These are phyloP conservation scores for Vitis amurensis DNA, from an alignment of 164 flowering plant genomes.

Conservation along the genomic window DNA sequence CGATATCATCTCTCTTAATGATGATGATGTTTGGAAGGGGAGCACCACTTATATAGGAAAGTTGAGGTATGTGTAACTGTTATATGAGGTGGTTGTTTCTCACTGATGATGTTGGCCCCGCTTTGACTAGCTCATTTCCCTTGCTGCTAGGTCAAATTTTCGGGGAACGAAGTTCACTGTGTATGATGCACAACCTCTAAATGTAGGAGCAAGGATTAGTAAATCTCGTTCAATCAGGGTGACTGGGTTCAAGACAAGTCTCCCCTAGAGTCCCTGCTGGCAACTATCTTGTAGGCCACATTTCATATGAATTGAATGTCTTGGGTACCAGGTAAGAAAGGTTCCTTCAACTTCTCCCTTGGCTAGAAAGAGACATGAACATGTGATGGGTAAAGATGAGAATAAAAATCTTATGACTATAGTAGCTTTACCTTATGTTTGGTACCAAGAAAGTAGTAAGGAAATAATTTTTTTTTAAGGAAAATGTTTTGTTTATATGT, in stretches of 20 bases:
- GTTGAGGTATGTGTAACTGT: constrained; percentile 33
- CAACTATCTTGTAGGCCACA: constrained; percentile 65
- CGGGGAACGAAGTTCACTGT: constrained; percentile 70
- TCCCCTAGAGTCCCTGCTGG: constrained; percentile 70
- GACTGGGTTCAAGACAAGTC: constrained; percentile 52
- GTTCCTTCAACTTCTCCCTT: background rate
- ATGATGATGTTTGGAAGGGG: constrained; percentile 55
- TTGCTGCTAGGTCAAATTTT: constrained; percentile 56
- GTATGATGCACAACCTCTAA: constrained; percentile 58
- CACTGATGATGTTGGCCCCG: background rate
- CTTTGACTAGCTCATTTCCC: background rate
- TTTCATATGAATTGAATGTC: constrained; percentile 77
- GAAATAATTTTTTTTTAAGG: no score
- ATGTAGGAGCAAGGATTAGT: constrained; percentile 35
- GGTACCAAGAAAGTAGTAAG: no score
- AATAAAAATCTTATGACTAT: no score
- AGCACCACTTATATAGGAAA: constrained; percentile 59
- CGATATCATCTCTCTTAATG: constrained; percentile 56
- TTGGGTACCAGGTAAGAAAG: constrained; percentile 63
- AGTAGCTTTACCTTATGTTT: background rate
- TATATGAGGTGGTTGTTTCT: background rate
- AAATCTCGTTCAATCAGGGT: constrained; percentile 52
- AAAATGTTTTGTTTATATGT: background rate
- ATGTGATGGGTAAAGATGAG: no score
- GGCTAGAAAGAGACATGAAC: no score